Evolutionary conservation across 306 rosid species (phyloP), one percentile per base, ranked within the genome.

Genomic region (Pterocarpus macrocarpus): DNA sequence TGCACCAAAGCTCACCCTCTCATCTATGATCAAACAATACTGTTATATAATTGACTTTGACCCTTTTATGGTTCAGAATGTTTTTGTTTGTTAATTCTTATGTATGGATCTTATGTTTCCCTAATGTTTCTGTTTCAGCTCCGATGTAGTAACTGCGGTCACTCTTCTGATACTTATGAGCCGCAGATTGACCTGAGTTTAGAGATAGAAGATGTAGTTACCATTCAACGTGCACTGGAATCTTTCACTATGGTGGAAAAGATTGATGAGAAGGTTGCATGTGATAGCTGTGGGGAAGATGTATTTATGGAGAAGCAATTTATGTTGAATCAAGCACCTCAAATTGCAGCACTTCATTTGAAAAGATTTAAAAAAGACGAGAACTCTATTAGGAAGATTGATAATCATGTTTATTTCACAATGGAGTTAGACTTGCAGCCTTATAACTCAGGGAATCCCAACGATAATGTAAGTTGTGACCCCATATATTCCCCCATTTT

Each of bases 201-300:
- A 81, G 94, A 86, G 85, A 89, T 92, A 22, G 87, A 87, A 69
- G 53, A 88, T 63, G 89, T 68, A 4, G 72, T 50, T 6, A 86
- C 86, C 43, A 80, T 92, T 71, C 44, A 78, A 3, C 67, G 73
- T 64, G 97, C 97, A 9, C 28, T 92, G 59, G 84, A 81, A 28
- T 89, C 93, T 30, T 92, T 87, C 72, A 89, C 92, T 8, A 90
- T 39, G 78, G 88, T 80, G 71, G 94, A 92, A 72, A 86, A 71
- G 61, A 89, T 90, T 22, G 89, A 86, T 72, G 90, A 79, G 8
- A 84, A 78, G 72, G 80, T 91, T 66, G 82, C 64, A 69, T 91
- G 95, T 75, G 88, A 78, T 77, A 71, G 83, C 38, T 89, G 92
- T 79, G 71, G 73, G 58, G 86, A 87, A 66, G 67, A 85, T 28